Evolutionary conservation across 1,284 basidiomycete species (phyloP).

Genomic region (Coniferiporia sulphurascens): DNA sequence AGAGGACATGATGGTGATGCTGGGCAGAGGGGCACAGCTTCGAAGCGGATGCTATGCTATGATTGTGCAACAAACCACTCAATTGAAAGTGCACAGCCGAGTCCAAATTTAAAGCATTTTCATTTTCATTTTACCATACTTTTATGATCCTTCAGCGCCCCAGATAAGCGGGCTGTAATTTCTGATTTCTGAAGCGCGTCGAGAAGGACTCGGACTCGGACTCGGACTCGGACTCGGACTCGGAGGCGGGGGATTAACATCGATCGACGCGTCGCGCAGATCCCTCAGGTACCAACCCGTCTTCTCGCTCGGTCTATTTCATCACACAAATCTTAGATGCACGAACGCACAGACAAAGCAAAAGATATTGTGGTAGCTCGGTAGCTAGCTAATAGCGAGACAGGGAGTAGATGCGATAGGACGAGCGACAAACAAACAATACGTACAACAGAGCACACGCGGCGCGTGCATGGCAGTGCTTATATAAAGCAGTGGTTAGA

Average conservation of each 20-base stretch:
- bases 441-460: not conserved
- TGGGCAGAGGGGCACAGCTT: too few species aligned
- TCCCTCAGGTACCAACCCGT: not conserved
- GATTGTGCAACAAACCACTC: too few species aligned
- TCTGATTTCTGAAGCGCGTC: not conserved
- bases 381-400: not conserved
- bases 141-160: too few species aligned
- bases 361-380: not conserved
- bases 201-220: too few species aligned
- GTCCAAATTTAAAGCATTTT: too few species aligned
- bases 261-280: not conserved
- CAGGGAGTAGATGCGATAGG: not conserved
- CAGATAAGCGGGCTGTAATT: not conserved
- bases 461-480: not conserved
- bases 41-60: too few species aligned
- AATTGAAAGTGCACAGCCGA: too few species aligned
- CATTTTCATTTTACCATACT: too few species aligned
- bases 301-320: not conserved
- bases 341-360: not conserved
- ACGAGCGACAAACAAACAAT: not conserved
- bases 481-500: slow-evolving; percentile 1
- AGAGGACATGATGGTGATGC: too few species aligned
- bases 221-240: too few species aligned
- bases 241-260: not conserved
- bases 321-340: not conserved